A percentile compares a stretch with the other conserved stretches of the same genome.
Conservation (phyloP, 192 early-diverging fungal species). For the Coemansia sp. region DNA sequence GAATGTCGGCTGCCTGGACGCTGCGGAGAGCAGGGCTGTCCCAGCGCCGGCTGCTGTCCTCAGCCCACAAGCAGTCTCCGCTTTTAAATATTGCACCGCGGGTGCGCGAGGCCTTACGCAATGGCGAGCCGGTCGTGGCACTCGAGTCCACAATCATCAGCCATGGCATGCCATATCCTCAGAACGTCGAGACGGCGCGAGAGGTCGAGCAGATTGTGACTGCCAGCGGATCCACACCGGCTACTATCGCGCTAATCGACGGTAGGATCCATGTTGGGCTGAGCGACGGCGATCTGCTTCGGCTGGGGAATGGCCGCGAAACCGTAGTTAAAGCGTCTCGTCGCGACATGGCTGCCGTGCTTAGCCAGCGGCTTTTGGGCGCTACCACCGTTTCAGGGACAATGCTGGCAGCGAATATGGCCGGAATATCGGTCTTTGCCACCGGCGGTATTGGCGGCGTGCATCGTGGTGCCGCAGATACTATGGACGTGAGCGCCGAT, state of each 20-base stretch:
- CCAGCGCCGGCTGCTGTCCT: neutral
- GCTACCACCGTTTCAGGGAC: slow-evolving; percentile 94
- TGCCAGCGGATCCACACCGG: slow-evolving; percentile 73
- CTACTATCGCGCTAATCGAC: slow-evolving; percentile 87
- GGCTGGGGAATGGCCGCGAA: slow-evolving; percentile 62
- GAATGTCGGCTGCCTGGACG: neutral
- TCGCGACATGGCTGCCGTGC: slow-evolving; percentile 77
- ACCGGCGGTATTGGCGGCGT: slow-evolving; percentile 98
- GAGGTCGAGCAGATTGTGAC: slow-evolving; percentile 77
- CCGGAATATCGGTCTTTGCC: slow-evolving; percentile 88
- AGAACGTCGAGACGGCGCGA: slow-evolving; percentile 83
- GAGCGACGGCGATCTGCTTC: slow-evolving; percentile 58
- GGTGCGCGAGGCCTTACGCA: slow-evolving; percentile 58
- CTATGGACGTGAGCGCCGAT: slow-evolving; percentile 91
- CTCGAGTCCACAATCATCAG: slow-evolving; percentile 95
- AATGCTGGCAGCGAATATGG: slow-evolving; percentile 81
- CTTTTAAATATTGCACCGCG: slow-evolving; percentile 21
- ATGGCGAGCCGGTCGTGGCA: slow-evolving; percentile 76
- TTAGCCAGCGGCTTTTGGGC: slow-evolving; percentile 69
- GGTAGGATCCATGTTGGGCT: slow-evolving; percentile 85
- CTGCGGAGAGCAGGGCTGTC: neutral
- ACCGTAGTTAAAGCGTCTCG: slow-evolving; percentile 74
- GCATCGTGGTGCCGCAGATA: slow-evolving; percentile 75
- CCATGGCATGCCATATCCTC: slow-evolving; percentile 95
- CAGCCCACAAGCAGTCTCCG: neutral